Evolutionary conservation across 257 asterid species (phyloP), one percentile per base, ranked within the genome.

Genomic region (Plantago major): DNA sequence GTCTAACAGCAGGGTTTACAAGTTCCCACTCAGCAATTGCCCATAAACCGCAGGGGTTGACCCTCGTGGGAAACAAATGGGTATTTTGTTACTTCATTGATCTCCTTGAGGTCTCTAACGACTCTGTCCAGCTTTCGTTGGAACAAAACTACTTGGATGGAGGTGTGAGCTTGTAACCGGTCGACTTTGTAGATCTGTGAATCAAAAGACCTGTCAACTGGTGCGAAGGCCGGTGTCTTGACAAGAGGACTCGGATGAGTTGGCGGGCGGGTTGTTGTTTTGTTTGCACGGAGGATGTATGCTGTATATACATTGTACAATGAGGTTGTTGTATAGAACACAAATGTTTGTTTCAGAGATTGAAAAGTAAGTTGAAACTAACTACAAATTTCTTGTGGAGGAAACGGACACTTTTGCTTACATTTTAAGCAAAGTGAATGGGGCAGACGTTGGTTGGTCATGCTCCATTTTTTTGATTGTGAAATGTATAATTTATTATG

Each of bases 291-390:
- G 70, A 71, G 71, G 65, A 40, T 18, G 69, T 63, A 67, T 63
- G 63, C 46, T 70, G 72, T 64, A 65, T 67, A 67, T 73, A 72
- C 62, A 63, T 57, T 66, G 78, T 82, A 74, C 66, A 68, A 73
- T 74, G 77, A 73, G 71, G 53, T 52, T 82, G 53, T 52, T 82
- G 81, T 82, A 82, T 67, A 82, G 80, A 59, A 68, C 49, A 38
- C 10, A 37, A 43, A 58, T 74, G 72, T 66, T 63, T 60, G 66
- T 42, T 58, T 33, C 40, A 33, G 65, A 43, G 61, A 46, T 74
- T 71, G 19, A 72, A 64, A 37, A 17, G 63, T 57, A 37, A 17
- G 63, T 57, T 54, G 51, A 22, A 50, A 60, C 52, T 51, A 57
- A 17, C 50, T 7, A 52, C 45, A 33, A 55, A 66, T 62, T 63